A percentile compares a stretch with the other conserved stretches of the same genome.
These are phyloP conservation scores for Amanita pallidorosea DNA, from an alignment of 768 basidiomycete genomes.

Conservation along the genomic window DNA sequence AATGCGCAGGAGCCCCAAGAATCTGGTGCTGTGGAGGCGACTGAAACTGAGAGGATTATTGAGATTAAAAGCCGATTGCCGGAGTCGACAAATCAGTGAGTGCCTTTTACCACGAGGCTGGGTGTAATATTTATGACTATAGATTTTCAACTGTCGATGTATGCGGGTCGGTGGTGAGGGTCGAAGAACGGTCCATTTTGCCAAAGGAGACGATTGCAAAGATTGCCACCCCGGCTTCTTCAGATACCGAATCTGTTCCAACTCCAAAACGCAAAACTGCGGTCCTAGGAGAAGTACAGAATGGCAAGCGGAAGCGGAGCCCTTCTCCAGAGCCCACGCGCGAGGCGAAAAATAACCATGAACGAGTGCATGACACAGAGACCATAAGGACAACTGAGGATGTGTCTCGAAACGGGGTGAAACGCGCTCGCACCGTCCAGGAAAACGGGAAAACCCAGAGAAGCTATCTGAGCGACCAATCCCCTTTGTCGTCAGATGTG, in stretches of 20 bases:
- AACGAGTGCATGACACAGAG: not conserved
- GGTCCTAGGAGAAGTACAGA: not conserved
- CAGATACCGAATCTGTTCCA: not conserved
- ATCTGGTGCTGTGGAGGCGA: not conserved
- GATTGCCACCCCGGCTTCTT: not conserved
- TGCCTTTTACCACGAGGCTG: not conserved
- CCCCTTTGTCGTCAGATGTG: slow-evolving; percentile 11
- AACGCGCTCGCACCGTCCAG: not conserved
- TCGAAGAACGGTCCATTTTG: not conserved
- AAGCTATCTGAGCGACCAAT: not conserved
- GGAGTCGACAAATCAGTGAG: not conserved
- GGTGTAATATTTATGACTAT: no score
- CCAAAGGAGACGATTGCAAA: not conserved
- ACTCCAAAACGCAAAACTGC: not conserved
- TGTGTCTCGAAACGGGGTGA: not conserved
- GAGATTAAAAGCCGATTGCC: not conserved
- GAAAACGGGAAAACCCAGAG: not conserved
- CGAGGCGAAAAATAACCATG: not conserved
- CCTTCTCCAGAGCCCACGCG: not conserved
- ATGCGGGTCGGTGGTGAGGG: no score
- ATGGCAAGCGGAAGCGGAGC: slow-evolving; percentile 15
- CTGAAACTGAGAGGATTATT: not conserved
- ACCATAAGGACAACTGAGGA: not conserved
- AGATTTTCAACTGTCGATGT: not conserved
- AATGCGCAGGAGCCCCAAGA: not conserved